Conservation (phyloP, 805 yeast genomes). For the Teunomyces barrocoloradensis region DNA sequence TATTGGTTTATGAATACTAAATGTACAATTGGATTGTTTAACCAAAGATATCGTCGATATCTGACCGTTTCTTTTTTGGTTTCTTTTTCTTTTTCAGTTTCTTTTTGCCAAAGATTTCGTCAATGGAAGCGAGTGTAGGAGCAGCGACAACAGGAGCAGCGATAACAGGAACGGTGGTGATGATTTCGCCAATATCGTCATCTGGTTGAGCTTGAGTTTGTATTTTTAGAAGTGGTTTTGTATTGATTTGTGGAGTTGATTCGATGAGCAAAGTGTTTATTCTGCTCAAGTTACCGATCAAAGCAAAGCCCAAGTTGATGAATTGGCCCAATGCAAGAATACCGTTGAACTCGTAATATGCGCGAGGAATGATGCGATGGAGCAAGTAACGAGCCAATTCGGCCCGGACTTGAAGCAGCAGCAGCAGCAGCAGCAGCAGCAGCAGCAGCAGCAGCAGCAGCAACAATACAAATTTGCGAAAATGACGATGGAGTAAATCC, state of each 20-base stretch:
- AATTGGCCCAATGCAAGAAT: slow-evolving; percentile 76
- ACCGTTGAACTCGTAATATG: slow-evolving; percentile 62
- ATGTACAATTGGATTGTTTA: slow-evolving; percentile 14
- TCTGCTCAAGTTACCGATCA: slow-evolving; percentile 56
- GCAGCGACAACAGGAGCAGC: not conserved
- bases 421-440: not conserved
- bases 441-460: not conserved
- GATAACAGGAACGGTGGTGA: not conserved
- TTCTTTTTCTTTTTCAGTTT: slow-evolving; percentile 8
- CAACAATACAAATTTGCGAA: not conserved
- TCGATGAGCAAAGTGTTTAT: slow-evolving; percentile 27
- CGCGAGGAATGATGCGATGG: slow-evolving; percentile 28
- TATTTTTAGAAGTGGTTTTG: not conserved
- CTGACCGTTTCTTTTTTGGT: slow-evolving; percentile 8
- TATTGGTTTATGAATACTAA: not conserved
- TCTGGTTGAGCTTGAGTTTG: not conserved
- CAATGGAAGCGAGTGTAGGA: slow-evolving; percentile 3
- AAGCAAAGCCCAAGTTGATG: slow-evolving; percentile 65
- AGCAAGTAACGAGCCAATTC: not conserved
- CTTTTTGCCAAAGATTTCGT: slow-evolving; percentile 12
- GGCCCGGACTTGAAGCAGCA: not conserved
- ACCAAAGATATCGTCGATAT: slow-evolving; percentile 78
- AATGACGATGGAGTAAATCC: slow-evolving; percentile 57
- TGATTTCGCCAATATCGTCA: not conserved
- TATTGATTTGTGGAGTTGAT: slow-evolving; percentile 6